Base-by-base conservation (phyloP, 108 stramenopile genomes). In the Skeletonema tropicum region DNA sequence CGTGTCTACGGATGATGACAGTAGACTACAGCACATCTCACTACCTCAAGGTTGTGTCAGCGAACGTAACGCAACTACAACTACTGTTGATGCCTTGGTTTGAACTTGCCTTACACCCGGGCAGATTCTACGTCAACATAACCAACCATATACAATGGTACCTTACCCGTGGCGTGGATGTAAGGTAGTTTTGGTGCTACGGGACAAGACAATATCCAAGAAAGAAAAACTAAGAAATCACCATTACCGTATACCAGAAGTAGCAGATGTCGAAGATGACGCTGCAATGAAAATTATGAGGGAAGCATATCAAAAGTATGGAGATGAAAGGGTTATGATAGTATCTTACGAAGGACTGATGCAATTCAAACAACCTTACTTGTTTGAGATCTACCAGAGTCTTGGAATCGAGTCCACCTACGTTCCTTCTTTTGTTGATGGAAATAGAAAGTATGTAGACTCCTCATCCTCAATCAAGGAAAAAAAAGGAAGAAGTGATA, bases 81-180 rank as follows among this genome's bases (percentile, higher is more conserved):
- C n/a, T n/a, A n/a, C n/a, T n/a, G 69, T 70, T 21, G 69, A 70
- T 21, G 69, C 69, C 13, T 58, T 60, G 58, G 69, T 70, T 32
- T 32, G 32, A 4, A 15, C 35, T 36, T 30, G 42, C 25, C 9
- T 19, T 74, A 14, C 72, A 77, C 48, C 76, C 75, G 0, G 45
- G n/a, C 5, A 46, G 82, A 29, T 83, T 66, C 57, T 74, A 74
- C 59, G 48, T 83, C 73, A 83, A 83, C 42, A 61, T 83, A 11
- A 73, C 77, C 13, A 42, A 41, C 38, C 86, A 86, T 41, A 71
- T 86, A 41, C 45, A 83, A 25, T 80, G 82, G 73, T 86, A 86
- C 58, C 59, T 66, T 23, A 42, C 45, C 6, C 78, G 81, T 32
- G 83, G 86, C 14, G 79, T 86, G 14, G 83, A 86, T 36, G 61